Evolutionary conservation across 2,329 filamentous ascomycete genomes (phyloP).

Genomic region (Xylariaceae sp.): DNA sequence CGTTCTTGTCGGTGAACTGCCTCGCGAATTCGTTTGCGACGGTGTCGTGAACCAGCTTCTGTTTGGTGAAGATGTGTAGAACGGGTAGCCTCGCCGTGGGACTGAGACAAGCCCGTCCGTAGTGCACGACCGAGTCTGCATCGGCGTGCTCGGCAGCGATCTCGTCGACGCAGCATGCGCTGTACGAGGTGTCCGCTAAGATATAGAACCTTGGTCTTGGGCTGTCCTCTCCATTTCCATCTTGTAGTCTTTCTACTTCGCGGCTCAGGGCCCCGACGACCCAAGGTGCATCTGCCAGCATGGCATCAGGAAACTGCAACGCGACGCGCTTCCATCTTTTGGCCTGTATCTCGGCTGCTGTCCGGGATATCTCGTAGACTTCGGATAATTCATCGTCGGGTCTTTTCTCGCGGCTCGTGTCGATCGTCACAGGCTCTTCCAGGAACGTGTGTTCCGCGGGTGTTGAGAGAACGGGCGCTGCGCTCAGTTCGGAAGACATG

Average conservation of each 20-base stretch:
- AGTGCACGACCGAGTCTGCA: constrained; percentile 90
- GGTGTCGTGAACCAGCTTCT: constrained; percentile 60
- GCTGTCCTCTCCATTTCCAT: constrained; percentile 4
- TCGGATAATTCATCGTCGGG: constrained; percentile 67
- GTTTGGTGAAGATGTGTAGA: constrained; percentile 83
- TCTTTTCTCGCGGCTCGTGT: constrained; percentile 31
- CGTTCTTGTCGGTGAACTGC: constrained; percentile 62
- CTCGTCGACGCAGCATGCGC: constrained; percentile 95
- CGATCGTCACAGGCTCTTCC: constrained; percentile 45
- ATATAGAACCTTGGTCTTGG: constrained; percentile 63
- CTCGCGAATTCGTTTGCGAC: constrained; percentile 61
- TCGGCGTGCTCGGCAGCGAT: constrained; percentile 91
- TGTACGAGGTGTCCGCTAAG: constrained; percentile 93
- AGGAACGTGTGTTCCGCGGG: constrained; percentile 57
- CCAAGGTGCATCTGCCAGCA: constrained; percentile 81
- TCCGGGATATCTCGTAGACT: constrained; percentile 83
- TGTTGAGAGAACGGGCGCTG: constrained; percentile 61
- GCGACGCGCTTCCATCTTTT: constrained; percentile 75
- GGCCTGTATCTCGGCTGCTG: constrained; percentile 69
- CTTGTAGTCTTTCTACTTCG: constrained; percentile 29
- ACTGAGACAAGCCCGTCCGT: constrained; percentile 87
- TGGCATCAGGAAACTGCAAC: constrained; percentile 92
- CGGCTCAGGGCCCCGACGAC: constrained; percentile 64
- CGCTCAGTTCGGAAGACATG: constrained; percentile 49
- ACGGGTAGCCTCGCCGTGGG: constrained; percentile 85